phyloP scores from a whole-genome alignment of 2,329 filamentous ascomycete genomes.

The Colletotrichum cereale region DNA sequence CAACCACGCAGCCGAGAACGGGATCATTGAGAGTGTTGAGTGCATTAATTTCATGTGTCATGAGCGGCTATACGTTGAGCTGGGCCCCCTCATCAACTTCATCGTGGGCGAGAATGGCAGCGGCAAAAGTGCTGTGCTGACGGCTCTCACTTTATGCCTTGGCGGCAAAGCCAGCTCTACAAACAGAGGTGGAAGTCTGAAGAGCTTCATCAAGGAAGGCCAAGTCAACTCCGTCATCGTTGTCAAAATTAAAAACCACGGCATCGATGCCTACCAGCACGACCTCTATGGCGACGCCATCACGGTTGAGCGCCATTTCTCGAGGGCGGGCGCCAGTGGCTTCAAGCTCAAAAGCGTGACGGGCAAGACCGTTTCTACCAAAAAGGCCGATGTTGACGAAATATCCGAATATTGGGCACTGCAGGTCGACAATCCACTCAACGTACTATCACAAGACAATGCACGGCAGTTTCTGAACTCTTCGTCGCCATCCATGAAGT shows the following conservation, averaged over 20 bases:
- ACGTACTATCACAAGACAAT: slow-evolving; percentile 94
- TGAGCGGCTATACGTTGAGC: slow-evolving; percentile 79
- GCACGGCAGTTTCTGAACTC: slow-evolving; percentile 92
- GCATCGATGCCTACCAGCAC: slow-evolving; percentile 84
- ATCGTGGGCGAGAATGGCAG: slow-evolving; percentile 98
- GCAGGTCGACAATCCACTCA: slow-evolving; percentile 97
- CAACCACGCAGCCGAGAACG: slow-evolving; percentile 83
- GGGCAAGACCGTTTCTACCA: slow-evolving; percentile 80
- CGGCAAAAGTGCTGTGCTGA: slow-evolving; percentile 95
- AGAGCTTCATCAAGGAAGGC: slow-evolving; percentile 92
- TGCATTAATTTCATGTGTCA: slow-evolving; percentile 99
- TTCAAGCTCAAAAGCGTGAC: slow-evolving; percentile 87
- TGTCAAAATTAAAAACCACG: slow-evolving; percentile 92
- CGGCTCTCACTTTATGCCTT: slow-evolving; percentile 92
- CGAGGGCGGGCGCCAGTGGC: slow-evolving; percentile 77
- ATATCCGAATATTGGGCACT: slow-evolving; percentile 93
- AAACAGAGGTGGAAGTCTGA: slow-evolving; percentile 90
- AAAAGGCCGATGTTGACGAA: slow-evolving; percentile 89
- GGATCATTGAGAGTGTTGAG: slow-evolving; percentile 88
- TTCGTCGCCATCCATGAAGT: slow-evolving; percentile 86
- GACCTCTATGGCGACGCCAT: slow-evolving; percentile 88
- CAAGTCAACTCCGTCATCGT: slow-evolving; percentile 80
- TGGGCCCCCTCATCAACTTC: slow-evolving; percentile 98
- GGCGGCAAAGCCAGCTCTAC: slow-evolving; percentile 94
- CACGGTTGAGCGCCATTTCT: slow-evolving; percentile 91